phyloP scores from a whole-genome alignment of 2,329 filamentous ascomycete species.

The Penicillium hordei region DNA sequence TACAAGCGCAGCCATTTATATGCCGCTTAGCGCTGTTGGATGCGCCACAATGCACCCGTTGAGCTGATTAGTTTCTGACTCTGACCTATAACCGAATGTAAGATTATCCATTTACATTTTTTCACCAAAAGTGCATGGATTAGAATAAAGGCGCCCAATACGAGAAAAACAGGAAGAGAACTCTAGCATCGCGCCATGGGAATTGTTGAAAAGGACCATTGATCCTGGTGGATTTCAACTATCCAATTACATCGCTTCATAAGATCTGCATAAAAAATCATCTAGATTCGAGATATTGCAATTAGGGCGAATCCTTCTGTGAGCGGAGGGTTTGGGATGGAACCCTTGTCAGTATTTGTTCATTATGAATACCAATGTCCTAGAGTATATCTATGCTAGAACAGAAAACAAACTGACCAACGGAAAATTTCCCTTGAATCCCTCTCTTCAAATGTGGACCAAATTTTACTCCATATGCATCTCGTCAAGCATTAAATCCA shows the following conservation, averaged over 20 bases:
- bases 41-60: not conserved
- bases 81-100: not conserved
- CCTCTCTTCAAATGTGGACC: not conserved
- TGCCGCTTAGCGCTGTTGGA: not conserved
- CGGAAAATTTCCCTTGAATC: not conserved
- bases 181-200: not conserved
- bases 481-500: slow-evolving; percentile 25
- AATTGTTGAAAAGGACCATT: not conserved
- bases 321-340: not conserved
- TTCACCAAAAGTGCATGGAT: not conserved
- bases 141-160: not conserved
- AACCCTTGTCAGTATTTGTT: no score
- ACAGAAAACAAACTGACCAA: not conserved
- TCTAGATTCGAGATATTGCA: not conserved
- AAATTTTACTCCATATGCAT: not conserved
- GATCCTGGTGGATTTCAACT: no score
- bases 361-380: not conserved
- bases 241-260: not conserved
- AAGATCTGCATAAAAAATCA: not conserved
- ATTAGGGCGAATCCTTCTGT: not conserved
- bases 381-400: not conserved
- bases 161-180: not conserved
- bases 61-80: not conserved
- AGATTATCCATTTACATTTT: not conserved
- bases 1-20: not conserved